Evolutionary conservation across 1,284 basidiomycete genomes (phyloP).

Genomic region (Leccinum angustisporum): DNA sequence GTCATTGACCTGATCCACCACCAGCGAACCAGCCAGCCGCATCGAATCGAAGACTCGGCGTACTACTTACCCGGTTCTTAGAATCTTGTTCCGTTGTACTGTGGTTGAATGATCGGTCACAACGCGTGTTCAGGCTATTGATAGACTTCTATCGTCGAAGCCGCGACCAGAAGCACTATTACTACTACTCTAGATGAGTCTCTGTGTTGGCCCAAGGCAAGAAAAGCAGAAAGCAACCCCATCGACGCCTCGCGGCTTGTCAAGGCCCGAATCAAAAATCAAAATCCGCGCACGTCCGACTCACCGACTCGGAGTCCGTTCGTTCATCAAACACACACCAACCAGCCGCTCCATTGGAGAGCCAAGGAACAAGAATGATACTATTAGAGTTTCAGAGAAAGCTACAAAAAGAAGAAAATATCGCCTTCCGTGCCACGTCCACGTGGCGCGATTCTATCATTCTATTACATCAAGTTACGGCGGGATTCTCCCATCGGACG

Average conservation of each 20-base stretch:
- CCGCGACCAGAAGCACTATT: not conserved
- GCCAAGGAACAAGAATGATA: not conserved
- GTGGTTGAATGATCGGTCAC: not conserved
- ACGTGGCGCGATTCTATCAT: constrained; percentile 21
- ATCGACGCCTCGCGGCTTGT: not conserved
- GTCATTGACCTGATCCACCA: not conserved
- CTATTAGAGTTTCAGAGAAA: not conserved
- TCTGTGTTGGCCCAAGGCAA: not conserved
- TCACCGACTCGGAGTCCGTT: not conserved
- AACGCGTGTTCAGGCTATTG: not conserved
- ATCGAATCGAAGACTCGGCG: not conserved
- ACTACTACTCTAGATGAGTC: not conserved
- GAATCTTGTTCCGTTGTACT: not conserved
- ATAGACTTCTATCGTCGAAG: not conserved
- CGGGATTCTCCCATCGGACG: constrained; percentile 19
- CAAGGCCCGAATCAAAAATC: not conserved
- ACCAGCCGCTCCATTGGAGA: not conserved
- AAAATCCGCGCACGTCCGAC: not conserved
- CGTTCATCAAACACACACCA: not conserved
- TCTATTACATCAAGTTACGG: not conserved
- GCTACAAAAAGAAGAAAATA: not conserved
- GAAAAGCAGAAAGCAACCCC: not conserved
- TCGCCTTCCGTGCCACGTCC: constrained; percentile 10
- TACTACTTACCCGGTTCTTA: not conserved
- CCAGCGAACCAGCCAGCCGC: not conserved